Conservation (phyloP, 1,139 yeast species). For the Blastobotrys persicus region DNA sequence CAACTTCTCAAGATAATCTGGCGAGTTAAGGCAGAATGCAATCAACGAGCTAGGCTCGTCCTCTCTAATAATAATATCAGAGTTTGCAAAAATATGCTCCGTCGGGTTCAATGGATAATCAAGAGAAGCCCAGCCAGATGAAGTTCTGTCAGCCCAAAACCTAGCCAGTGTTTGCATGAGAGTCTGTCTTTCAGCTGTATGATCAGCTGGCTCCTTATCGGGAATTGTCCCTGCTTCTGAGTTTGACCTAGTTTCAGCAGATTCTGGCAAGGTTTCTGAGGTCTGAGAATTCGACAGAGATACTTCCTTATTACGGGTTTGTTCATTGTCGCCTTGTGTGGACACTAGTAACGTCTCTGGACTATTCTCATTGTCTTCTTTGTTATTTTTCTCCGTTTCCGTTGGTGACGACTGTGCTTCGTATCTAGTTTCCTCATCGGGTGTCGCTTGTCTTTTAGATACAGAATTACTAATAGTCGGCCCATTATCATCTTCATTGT, state of each 20-base stretch:
- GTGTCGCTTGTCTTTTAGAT: not conserved
- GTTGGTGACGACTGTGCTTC: not conserved
- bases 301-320: not conserved
- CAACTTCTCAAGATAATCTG: slow-evolving; percentile 73
- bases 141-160: slow-evolving; percentile 97
- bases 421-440: not conserved
- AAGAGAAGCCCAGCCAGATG: slow-evolving; percentile 92
- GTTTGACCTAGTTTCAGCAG: not conserved
- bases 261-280: not conserved
- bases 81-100: slow-evolving; percentile 92
- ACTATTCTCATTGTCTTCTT: slow-evolving; percentile 1
- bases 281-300: not conserved
- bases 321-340: not conserved
- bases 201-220: slow-evolving; percentile 19
- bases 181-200: slow-evolving; percentile 66
- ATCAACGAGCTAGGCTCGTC: slow-evolving; percentile 95
- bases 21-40: slow-evolving; percentile 85
- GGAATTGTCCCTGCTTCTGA: slow-evolving; percentile 8
- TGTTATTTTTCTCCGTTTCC: not conserved
- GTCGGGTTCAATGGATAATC: slow-evolving; percentile 67
- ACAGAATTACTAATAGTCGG: not conserved
- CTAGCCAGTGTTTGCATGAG: slow-evolving; percentile 79
- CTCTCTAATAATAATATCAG: slow-evolving; percentile 90
- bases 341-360: not conserved
- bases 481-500: slow-evolving; percentile 26